Evolutionary conservation across 2,329 filamentous ascomycete genomes (phyloP).

Genomic region (Metarhizium brunneum): DNA sequence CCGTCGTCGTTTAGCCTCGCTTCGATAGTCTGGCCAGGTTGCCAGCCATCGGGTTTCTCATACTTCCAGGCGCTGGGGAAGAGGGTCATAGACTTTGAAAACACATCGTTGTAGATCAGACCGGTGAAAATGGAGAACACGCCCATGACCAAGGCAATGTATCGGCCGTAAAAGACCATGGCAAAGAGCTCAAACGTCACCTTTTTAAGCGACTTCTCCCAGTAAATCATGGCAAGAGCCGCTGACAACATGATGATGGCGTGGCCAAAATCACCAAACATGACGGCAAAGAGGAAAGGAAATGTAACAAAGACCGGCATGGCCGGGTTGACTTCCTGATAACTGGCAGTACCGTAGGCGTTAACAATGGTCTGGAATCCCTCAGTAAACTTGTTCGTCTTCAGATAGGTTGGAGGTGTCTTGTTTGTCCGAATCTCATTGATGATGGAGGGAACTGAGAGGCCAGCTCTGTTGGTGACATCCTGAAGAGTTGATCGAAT

Average conservation of each 20-base stretch:
- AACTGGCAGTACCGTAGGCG: conserved; percentile 94
- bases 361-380: conserved; percentile 99
- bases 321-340: conserved; percentile 93
- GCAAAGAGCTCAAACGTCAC: conserved; percentile 87
- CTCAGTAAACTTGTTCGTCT: conserved; percentile 97
- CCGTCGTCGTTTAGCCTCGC: conserved; percentile 56
- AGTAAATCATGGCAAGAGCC: conserved; percentile 90
- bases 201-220: conserved; percentile 88
- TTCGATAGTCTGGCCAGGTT: conserved; percentile 52
- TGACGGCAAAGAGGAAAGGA: conserved; percentile 98
- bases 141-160: conserved; percentile 98
- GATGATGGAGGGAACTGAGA: conserved; percentile 97
- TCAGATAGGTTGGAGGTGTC: conserved; percentile 92
- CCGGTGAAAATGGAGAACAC: conserved; percentile 95
- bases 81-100: conserved; percentile 84
- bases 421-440: conserved; percentile 97
- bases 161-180: conserved; percentile 98
- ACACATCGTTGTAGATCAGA: conserved; percentile 94
- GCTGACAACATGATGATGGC: conserved; percentile 80
- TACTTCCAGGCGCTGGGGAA: conserved; percentile 89
- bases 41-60: conserved; percentile 56
- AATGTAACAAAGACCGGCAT: conserved; percentile 95
- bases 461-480: conserved; percentile 88
- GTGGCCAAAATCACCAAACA: conserved; percentile 98
- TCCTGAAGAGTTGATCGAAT: conserved; percentile 93